phyloP scores from a whole-genome alignment of 306 rosid species.

The Cucumis melo region DNA sequence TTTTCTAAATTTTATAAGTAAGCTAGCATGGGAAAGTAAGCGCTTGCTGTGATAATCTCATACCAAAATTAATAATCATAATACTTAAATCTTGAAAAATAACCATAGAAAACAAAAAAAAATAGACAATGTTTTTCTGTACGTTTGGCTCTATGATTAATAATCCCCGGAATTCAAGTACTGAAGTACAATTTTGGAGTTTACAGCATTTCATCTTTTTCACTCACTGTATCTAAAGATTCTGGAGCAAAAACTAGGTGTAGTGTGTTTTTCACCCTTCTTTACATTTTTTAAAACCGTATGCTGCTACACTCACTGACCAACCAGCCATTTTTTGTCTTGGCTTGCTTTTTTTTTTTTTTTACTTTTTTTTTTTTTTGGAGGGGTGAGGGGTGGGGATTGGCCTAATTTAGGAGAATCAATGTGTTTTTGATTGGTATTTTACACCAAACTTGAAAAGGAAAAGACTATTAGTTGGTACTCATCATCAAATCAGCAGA shows the following conservation, averaged over 20 bases:
- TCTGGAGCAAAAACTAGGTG: background rate
- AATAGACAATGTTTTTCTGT: background rate
- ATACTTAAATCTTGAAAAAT: background rate
- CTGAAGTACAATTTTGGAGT: slow-evolving; percentile 1
- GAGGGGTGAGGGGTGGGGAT: background rate
- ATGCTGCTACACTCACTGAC: background rate
- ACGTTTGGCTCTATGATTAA: background rate
- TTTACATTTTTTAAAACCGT: background rate
- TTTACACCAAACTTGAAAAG: background rate
- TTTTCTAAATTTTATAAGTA: too few relatives aligned
- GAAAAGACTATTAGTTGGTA: background rate
- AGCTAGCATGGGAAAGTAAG: background rate
- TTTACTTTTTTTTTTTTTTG: background rate
- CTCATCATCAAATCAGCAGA: background rate
- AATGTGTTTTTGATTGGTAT: background rate
- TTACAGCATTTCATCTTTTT: background rate
- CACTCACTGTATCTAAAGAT: background rate
- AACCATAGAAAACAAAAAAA: too few relatives aligned
- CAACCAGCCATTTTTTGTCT: background rate
- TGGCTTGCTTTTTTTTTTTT: background rate
- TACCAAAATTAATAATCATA: background rate
- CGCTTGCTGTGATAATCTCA: background rate
- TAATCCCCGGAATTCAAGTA: background rate
- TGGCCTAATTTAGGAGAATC: background rate
- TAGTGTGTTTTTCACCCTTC: background rate